phyloP scores from a whole-genome alignment of 1,284 basidiomycete species.

The Tylopilus orsonianus region DNA sequence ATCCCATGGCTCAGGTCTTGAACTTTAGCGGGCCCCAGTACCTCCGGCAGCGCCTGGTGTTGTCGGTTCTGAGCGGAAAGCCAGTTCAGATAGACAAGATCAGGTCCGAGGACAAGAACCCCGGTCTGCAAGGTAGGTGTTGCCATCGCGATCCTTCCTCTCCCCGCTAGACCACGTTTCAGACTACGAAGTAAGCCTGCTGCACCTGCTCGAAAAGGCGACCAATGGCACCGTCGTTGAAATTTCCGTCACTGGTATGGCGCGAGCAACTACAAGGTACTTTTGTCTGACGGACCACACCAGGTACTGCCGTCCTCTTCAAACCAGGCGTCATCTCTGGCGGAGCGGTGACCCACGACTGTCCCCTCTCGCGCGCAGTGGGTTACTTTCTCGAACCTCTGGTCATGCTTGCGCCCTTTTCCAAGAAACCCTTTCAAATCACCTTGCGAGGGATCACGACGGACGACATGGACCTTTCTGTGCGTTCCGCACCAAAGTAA shows the following conservation, averaged over 20 bases:
- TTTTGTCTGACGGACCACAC: constrained; percentile 4
- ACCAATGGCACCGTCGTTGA: constrained; percentile 97
- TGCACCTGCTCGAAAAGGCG: constrained; percentile 87
- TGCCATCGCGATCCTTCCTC: not conserved
- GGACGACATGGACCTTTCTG: constrained; percentile 85
- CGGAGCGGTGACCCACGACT: constrained; percentile 82
- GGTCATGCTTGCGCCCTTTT: constrained; percentile 89
- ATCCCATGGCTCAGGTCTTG: constrained; percentile 51
- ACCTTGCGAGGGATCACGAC: constrained; percentile 91
- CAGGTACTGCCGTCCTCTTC: constrained; percentile 87
- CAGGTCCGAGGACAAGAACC: constrained; percentile 89
- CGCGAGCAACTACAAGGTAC: not conserved
- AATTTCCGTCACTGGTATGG: constrained; percentile 90
- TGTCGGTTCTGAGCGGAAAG: constrained; percentile 88
- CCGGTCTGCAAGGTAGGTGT: constrained; percentile 79
- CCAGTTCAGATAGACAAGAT: constrained; percentile 88
- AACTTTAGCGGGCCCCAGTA: constrained; percentile 80
- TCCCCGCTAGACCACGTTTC: constrained; percentile 8
- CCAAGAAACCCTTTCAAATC: constrained; percentile 84
- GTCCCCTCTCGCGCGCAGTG: constrained; percentile 81
- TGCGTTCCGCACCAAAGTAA: constrained; percentile 37
- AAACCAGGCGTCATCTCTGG: constrained; percentile 93
- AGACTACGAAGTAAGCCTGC: constrained; percentile 93
- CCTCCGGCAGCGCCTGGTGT: constrained; percentile 82
- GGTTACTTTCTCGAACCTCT: constrained; percentile 96